phyloP scores from a whole-genome alignment of 208 protist species.

The Sergeia podlipaevii region DNA sequence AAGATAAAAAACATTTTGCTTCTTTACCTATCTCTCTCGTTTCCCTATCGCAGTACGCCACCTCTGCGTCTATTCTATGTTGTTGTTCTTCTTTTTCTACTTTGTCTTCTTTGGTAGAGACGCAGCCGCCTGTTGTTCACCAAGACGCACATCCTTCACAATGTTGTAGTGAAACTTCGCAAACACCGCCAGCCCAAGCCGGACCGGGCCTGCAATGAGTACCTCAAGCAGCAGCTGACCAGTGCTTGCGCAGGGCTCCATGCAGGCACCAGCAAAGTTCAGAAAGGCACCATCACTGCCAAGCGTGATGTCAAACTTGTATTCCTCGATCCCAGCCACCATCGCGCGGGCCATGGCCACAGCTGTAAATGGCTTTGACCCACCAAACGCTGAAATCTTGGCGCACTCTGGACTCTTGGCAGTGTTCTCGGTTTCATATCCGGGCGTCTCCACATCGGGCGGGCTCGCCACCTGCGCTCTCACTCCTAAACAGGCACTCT shows the following conservation, averaged over 20 bases:
- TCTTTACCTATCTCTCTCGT: slow-evolving; percentile 5
- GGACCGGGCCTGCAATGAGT: slow-evolving; percentile 33
- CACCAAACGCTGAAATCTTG: slow-evolving; percentile 72
- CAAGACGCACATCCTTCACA: slow-evolving; percentile 40
- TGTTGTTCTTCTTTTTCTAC: neutral
- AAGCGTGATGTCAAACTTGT: slow-evolving; percentile 74
- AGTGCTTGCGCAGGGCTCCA: slow-evolving; percentile 64
- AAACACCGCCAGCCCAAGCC: slow-evolving; percentile 53
- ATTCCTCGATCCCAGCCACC: slow-evolving; percentile 56
- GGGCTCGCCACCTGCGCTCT: slow-evolving; percentile 82
- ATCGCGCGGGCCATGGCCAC: slow-evolving; percentile 44
- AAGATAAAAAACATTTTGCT: slow-evolving; percentile 10
- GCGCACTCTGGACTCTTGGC: slow-evolving; percentile 82
- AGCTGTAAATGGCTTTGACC: slow-evolving; percentile 47
- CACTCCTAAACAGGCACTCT: slow-evolving; percentile 75
- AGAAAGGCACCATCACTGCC: slow-evolving; percentile 65
- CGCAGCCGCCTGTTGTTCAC: slow-evolving; percentile 13
- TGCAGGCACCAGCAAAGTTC: slow-evolving; percentile 39
- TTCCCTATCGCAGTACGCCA: too few relatives aligned
- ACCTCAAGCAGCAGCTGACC: slow-evolving; percentile 43
- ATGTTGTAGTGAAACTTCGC: slow-evolving; percentile 79
- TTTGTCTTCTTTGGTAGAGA: slow-evolving; percentile 1
- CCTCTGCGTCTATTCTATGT: neutral
- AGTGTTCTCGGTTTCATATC: slow-evolving; percentile 74
- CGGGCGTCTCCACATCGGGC: slow-evolving; percentile 82